Conservation (phyloP, 148 eudicot genomes). For the Diospyros lotus region DNA sequence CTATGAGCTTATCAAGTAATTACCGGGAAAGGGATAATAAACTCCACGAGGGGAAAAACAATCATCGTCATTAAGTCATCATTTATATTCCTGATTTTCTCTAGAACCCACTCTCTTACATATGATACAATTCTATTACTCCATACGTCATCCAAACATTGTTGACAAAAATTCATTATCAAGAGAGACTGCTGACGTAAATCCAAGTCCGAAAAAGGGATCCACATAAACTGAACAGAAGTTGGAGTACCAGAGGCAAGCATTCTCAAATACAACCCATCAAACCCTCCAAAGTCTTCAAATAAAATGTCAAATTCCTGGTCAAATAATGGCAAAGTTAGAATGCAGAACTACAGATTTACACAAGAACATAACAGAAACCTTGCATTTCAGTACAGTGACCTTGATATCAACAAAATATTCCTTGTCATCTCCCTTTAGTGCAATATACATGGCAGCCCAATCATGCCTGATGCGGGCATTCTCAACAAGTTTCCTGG, state of each 20-base stretch:
- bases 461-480: conserved; percentile 84
- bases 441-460: conserved; percentile 71
- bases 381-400: background rate
- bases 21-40: conserved; percentile 69
- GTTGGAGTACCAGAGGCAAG: conserved; percentile 74
- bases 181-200: conserved; percentile 51
- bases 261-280: conserved; percentile 83
- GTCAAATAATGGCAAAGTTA: conserved; percentile 13
- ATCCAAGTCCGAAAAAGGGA: conserved; percentile 74
- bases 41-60: conserved; percentile 67
- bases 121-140: conserved; percentile 26
- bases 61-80: conserved; percentile 67
- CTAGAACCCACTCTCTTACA: conserved; percentile 36
- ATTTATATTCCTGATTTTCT: conserved; percentile 39
- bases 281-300: conserved; percentile 87
- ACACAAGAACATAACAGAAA: background rate
- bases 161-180: conserved; percentile 34
- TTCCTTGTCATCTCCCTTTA: conserved; percentile 83
- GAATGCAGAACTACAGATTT: conserved; percentile 14
- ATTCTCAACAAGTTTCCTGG: conserved; percentile 65
- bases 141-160: conserved; percentile 45
- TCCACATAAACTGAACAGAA: conserved; percentile 79
- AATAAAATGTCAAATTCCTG: conserved; percentile 76
- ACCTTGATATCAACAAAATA: conserved; percentile 69
- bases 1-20: conserved; percentile 13